Percentiles rank a stretch among this genome's conserved stretches.
Conservation (phyloP, 305 asterid genomes). For the Fraxinus greggii region DNA sequence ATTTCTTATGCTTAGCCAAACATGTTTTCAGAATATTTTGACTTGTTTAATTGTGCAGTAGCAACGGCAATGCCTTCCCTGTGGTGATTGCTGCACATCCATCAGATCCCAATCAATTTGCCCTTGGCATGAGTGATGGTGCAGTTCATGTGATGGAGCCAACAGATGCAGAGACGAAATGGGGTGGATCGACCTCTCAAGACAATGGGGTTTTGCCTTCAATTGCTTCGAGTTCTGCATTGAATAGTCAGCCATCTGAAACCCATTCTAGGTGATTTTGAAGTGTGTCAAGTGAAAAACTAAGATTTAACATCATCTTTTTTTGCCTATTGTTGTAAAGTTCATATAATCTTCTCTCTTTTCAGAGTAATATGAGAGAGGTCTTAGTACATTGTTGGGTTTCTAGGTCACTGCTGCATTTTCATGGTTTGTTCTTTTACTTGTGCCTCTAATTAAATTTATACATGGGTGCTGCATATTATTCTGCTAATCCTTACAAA, state of each 20-base stretch:
- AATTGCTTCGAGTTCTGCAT: conserved; percentile 72
- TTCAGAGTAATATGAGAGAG: conserved; percentile 21
- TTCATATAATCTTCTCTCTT: not conserved
- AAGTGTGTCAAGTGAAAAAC: not conserved
- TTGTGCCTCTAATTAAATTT: conserved; percentile 13
- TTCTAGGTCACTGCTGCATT: conserved; percentile 24
- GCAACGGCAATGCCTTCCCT: conserved; percentile 55
- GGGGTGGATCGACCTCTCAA: conserved; percentile 74
- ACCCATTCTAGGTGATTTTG: conserved; percentile 74
- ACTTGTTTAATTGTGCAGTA: not conserved
- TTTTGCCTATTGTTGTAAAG: conserved; percentile 28
- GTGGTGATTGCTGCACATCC: conserved; percentile 90
- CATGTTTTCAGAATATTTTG: not conserved
- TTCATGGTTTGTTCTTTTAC: conserved; percentile 26
- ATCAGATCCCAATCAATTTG: conserved; percentile 71
- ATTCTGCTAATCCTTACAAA: not conserved
- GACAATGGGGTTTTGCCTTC: conserved; percentile 66
- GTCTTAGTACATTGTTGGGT: conserved; percentile 25
- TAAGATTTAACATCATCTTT: not conserved
- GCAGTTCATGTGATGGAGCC: conserved; percentile 86
- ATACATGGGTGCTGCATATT: not conserved
- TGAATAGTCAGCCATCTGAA: conserved; percentile 87
- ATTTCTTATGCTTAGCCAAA: not conserved
- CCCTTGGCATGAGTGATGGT: conserved; percentile 92
- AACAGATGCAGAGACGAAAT: conserved; percentile 70